phyloP scores from a whole-genome alignment of 352 stramenopile species.

The Thalassiosira livingstoniorum region DNA sequence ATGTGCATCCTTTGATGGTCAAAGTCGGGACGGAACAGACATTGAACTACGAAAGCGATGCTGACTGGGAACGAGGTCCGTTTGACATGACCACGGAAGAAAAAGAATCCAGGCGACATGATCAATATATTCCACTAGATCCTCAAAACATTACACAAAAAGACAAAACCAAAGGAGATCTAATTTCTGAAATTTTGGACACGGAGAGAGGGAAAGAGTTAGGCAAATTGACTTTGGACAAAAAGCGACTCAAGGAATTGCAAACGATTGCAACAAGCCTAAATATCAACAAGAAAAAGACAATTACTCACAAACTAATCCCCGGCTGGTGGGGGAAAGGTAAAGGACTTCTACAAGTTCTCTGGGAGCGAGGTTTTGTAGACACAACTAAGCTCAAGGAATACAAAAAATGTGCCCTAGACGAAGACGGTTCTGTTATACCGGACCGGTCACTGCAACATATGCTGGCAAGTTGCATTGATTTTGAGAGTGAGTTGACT shows the following conservation, averaged over 20 bases:
- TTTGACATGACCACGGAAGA: no score
- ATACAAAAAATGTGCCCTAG: not conserved
- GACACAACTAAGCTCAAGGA: not conserved
- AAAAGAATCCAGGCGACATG: no score
- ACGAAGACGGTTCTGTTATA: not conserved
- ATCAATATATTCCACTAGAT: no score
- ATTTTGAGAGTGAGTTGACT: not conserved
- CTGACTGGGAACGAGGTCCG: no score
- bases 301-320: slow-evolving; percentile 4
- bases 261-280: not conserved
- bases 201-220: not conserved
- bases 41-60: no score
- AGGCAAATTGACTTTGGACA: not conserved
- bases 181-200: not conserved
- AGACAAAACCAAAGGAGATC: not conserved
- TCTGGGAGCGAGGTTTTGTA: not conserved
- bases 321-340: not conserved
- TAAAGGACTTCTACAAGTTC: not conserved
- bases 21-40: no score
- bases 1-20: no score
- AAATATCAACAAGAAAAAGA: not conserved
- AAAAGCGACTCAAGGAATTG: slow-evolving; percentile 7
- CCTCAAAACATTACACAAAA: no score
- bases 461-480: not conserved
- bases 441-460: not conserved